Percentiles rank a stretch among this genome's conserved stretches.
These are phyloP conservation scores for Penicillium sp. DNA, from an alignment of 2,329 filamentous ascomycete genomes.

Conservation along the genomic window DNA sequence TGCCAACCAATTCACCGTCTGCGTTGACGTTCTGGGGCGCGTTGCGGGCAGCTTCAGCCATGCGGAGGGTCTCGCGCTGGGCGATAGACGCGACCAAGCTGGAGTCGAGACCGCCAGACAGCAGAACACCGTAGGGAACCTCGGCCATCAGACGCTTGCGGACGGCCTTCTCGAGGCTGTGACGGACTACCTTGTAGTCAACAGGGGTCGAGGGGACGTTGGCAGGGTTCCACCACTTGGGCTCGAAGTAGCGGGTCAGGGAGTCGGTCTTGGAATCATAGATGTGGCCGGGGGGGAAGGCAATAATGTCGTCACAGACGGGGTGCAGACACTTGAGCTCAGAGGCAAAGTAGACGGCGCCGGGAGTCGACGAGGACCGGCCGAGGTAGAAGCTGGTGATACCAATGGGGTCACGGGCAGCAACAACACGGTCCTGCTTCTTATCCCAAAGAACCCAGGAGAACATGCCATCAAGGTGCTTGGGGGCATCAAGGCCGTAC, in stretches of 20 bases:
- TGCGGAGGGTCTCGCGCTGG: slow-evolving; percentile 80
- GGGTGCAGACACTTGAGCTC: slow-evolving; percentile 91
- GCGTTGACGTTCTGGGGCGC: slow-evolving; percentile 44
- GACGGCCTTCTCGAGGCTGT: slow-evolving; percentile 83
- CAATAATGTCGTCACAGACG: slow-evolving; percentile 91
- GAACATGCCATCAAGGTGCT: slow-evolving; percentile 98
- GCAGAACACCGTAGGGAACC: slow-evolving; percentile 91
- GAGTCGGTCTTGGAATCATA: slow-evolving; percentile 91
- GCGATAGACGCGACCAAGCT: slow-evolving; percentile 93
- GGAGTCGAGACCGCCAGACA: slow-evolving; percentile 94
- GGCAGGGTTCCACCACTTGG: slow-evolving; percentile 83
- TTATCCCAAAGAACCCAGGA: slow-evolving; percentile 98
- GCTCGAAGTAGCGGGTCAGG: slow-evolving; percentile 84
- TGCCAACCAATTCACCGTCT: slow-evolving; percentile 72
- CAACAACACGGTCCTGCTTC: slow-evolving; percentile 84
- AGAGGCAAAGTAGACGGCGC: slow-evolving; percentile 90
- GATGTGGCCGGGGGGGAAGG: slow-evolving; percentile 92
- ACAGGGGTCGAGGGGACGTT: slow-evolving; percentile 76
- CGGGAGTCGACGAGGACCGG: slow-evolving; percentile 77
- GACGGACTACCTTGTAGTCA: slow-evolving; percentile 77
- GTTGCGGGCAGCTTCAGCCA: slow-evolving; percentile 61
- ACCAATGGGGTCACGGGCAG: slow-evolving; percentile 93
- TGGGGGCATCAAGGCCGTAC: slow-evolving; percentile 86
- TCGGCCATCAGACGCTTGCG: slow-evolving; percentile 98
- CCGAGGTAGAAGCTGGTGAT: slow-evolving; percentile 98